Evolutionary conservation across 2,329 filamentous ascomycete genomes (phyloP).

Genomic region (Hymenoscyphus fraxineus): DNA sequence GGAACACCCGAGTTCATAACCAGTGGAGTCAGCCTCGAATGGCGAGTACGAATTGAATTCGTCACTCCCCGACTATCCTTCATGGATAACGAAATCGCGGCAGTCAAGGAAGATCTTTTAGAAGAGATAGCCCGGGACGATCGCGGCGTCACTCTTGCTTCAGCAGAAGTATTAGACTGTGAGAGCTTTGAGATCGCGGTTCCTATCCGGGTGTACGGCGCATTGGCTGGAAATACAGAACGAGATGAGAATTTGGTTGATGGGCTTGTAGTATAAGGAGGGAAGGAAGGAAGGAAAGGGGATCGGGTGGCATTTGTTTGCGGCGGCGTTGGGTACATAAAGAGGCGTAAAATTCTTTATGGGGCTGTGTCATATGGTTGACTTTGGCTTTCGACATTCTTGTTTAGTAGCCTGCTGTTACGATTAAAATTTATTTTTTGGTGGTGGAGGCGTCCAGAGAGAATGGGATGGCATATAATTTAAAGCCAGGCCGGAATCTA

Average conservation of each 20-base stretch:
- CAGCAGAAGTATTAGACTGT: slow-evolving; percentile 72
- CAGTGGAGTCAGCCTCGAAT: slow-evolving; percentile 79
- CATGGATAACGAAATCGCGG: slow-evolving; percentile 36
- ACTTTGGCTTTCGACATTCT: background rate
- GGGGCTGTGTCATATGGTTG: background rate
- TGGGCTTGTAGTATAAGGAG: slow-evolving; percentile 31
- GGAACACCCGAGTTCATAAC: slow-evolving; percentile 92
- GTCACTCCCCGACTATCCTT: slow-evolving; percentile 63
- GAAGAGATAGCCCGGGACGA: slow-evolving; percentile 79
- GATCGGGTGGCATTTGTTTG: slow-evolving; percentile 9
- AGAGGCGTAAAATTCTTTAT: slow-evolving; percentile 12
- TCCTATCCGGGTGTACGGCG: slow-evolving; percentile 75
- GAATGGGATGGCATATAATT: background rate
- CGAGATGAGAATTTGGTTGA: slow-evolving; percentile 23
- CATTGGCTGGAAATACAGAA: slow-evolving; percentile 33
- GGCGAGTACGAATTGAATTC: slow-evolving; percentile 89
- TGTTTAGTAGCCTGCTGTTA: background rate
- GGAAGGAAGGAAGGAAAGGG: slow-evolving; percentile 1
- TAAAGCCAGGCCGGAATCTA: background rate
- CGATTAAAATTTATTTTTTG: background rate
- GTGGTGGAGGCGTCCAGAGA: background rate
- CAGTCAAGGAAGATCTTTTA: slow-evolving; percentile 50
- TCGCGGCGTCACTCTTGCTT: slow-evolving; percentile 71
- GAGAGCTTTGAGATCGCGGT: slow-evolving; percentile 91
- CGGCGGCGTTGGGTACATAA: slow-evolving; percentile 18